Conservation (phyloP, 768 basidiomycete species). For the Tricholoma saponaceum region DNA sequence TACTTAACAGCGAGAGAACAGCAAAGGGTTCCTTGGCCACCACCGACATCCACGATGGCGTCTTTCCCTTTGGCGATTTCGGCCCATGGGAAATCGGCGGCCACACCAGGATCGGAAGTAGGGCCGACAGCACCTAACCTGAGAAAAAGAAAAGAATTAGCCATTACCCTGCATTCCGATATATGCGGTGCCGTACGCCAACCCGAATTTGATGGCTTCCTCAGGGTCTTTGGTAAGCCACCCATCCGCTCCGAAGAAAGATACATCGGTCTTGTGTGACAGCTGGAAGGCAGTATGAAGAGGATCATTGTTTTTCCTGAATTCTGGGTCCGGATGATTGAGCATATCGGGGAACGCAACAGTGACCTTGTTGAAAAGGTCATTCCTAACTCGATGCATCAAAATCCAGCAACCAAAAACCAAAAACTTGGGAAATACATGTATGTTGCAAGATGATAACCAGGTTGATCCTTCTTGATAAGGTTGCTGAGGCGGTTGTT, state of each 20-base stretch:
- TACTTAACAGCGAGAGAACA: slow-evolving; percentile 34
- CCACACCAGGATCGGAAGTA: slow-evolving; percentile 34
- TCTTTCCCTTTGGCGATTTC: slow-evolving; percentile 30
- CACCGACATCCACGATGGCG: slow-evolving; percentile 36
- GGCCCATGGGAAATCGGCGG: slow-evolving; percentile 36
- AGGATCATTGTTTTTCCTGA: slow-evolving; percentile 29
- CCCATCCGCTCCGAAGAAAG: slow-evolving; percentile 31
- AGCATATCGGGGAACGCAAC: slow-evolving; percentile 29
- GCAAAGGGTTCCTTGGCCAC: slow-evolving; percentile 35
- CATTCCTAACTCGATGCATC: slow-evolving; percentile 20
- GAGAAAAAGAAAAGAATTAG: background rate
- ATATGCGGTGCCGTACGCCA: slow-evolving; percentile 19
- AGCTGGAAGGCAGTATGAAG: slow-evolving; percentile 36
- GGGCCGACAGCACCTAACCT: slow-evolving; percentile 35
- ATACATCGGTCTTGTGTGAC: slow-evolving; percentile 29
- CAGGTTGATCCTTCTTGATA: slow-evolving; percentile 31
- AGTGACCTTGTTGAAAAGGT: slow-evolving; percentile 30
- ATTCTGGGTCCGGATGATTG: slow-evolving; percentile 30
- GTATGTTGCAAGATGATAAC: slow-evolving; percentile 32
- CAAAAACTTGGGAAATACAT: slow-evolving; percentile 20
- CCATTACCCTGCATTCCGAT: background rate
- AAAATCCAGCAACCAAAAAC: background rate
- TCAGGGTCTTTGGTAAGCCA: slow-evolving; percentile 35
- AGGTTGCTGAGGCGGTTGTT: slow-evolving; percentile 33
- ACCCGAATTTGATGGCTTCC: slow-evolving; percentile 31